These are phyloP conservation scores for Hamigera avellanea DNA, from an alignment of 495 filamentous ascomycete species.

Conservation along the genomic window DNA sequence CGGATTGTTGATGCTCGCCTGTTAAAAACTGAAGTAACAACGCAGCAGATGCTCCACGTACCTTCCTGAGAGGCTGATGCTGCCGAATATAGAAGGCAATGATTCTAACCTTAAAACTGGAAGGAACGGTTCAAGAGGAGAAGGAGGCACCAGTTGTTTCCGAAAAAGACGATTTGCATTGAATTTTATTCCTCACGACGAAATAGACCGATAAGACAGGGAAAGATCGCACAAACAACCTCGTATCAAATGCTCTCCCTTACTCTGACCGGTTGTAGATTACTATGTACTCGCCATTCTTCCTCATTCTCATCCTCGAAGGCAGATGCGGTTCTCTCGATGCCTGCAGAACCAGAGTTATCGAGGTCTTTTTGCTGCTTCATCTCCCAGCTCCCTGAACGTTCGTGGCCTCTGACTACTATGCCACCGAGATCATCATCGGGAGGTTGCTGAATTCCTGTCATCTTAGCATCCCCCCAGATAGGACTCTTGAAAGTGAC, in stretches of 20 bases:
- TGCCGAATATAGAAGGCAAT: too few relatives aligned
- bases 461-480: slow-evolving; percentile 13
- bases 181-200: too few relatives aligned
- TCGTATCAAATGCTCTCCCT: slow-evolving; percentile 23
- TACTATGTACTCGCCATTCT: slow-evolving; percentile 19
- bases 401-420: slow-evolving; percentile 28
- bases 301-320: slow-evolving; percentile 14
- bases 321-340: slow-evolving; percentile 3
- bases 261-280: slow-evolving; percentile 17
- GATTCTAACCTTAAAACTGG: too few relatives aligned
- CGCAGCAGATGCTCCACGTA: too few relatives aligned
- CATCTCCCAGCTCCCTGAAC: slow-evolving; percentile 44
- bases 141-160: too few relatives aligned
- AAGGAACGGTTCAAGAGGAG: too few relatives aligned
- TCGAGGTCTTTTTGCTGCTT: slow-evolving; percentile 14
- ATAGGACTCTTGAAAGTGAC: slow-evolving; percentile 23
- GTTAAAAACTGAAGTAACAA: too few relatives aligned
- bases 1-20: too few relatives aligned
- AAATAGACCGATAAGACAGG: too few relatives aligned
- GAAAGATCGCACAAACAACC: neutral
- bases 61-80: too few relatives aligned
- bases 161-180: too few relatives aligned
- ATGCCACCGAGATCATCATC: slow-evolving; percentile 9
- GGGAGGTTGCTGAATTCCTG: slow-evolving; percentile 5
- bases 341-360: neutral